Conservation (phyloP, 306 rosid genomes). For the Betula pendula region DNA sequence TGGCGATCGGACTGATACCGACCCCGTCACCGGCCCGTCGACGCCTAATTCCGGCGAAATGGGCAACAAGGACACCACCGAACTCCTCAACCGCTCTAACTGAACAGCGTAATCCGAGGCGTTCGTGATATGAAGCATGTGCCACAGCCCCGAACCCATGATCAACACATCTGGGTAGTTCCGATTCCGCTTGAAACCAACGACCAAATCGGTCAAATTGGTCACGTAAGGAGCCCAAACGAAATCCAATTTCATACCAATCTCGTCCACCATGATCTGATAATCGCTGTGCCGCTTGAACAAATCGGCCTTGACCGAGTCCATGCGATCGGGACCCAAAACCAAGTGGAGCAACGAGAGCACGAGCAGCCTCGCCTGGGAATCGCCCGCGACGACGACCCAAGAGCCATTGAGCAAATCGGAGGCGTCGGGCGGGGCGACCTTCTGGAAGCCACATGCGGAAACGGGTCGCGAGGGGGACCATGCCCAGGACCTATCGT, state of each 20-base stretch:
- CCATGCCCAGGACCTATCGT: conserved; percentile 67
- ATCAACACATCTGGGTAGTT: conserved; percentile 72
- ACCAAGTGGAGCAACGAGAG: conserved; percentile 58
- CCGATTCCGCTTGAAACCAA: conserved; percentile 47
- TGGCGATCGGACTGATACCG: conserved; percentile 52
- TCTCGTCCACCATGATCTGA: conserved; percentile 52
- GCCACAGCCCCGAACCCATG: conserved; percentile 91
- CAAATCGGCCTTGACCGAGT: conserved; percentile 44
- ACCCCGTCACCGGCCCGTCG: conserved; percentile 43
- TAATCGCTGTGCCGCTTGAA: conserved; percentile 78
- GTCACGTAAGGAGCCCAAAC: conserved; percentile 77
- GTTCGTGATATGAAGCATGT: conserved; percentile 70
- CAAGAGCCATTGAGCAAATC: conserved; percentile 94
- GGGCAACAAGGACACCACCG: conserved; percentile 56
- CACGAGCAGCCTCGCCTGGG: conserved; percentile 68
- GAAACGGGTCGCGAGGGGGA: conserved; percentile 41
- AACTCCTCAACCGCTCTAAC: conserved; percentile 44
- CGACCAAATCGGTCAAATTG: conserved; percentile 60
- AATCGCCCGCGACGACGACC: conserved; percentile 88
- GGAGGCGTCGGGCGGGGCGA: conserved; percentile 45
- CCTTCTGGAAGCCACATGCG: conserved; percentile 65
- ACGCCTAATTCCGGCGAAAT: conserved; percentile 44
- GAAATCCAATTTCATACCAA: conserved; percentile 79
- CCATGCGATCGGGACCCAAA: conserved; percentile 51
- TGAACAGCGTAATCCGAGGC: conserved; percentile 55